Base-by-base conservation (phyloP, 2,329 filamentous ascomycete species). In the Neodidymelliopsis sp. region DNA sequence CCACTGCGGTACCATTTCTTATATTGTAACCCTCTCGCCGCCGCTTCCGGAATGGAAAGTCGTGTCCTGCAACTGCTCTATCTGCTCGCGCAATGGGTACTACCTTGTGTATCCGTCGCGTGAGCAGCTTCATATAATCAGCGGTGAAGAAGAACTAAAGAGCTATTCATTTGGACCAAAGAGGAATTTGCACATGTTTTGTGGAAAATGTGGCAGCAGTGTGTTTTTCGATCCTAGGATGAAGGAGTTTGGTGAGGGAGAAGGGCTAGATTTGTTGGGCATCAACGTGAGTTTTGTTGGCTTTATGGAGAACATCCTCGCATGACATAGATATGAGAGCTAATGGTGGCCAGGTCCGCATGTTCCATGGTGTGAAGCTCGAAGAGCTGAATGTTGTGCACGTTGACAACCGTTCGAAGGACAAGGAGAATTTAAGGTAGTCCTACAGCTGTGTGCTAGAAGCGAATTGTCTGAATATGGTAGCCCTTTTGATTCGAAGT, bases 11-110 rank as follows among this genome's bases (percentile, higher is more conserved):
- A 75, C 75, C 42, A 74, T 84, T 50, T 69, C 74, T 50, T 79
- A 81, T 58, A 71, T 74, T 11, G 70, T 81, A 20, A 76, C 73
- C 15, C 72, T 83, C 33, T 77, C 76, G 22, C 79, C 80, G 18
- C 75, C 79, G 19, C 70, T 83, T 20, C 70, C 75, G 4, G 67
- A 78, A 54, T 71, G 78, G 54, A 66, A 73, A 49, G 74, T 81
- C 4, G 35, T 77, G n/a, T 62, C 75, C 15, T 84, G 81, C 72
- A 80, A 77, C 62, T 83, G 81, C 62, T 81, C 79, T n/a, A 76
- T 78, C 36, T 84, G 80, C 59, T 66, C 69, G 4, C 73, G 78
- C 10, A 73, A 77, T 20, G 80, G 79, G 0, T 82, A 83, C 53
- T 67, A 82, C 24, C 73, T 83, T 23, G 74, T 81, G 19, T 70